Evolutionary conservation across 345 rosid species (phyloP).

Genomic region (Lenwebbia sp.): DNA sequence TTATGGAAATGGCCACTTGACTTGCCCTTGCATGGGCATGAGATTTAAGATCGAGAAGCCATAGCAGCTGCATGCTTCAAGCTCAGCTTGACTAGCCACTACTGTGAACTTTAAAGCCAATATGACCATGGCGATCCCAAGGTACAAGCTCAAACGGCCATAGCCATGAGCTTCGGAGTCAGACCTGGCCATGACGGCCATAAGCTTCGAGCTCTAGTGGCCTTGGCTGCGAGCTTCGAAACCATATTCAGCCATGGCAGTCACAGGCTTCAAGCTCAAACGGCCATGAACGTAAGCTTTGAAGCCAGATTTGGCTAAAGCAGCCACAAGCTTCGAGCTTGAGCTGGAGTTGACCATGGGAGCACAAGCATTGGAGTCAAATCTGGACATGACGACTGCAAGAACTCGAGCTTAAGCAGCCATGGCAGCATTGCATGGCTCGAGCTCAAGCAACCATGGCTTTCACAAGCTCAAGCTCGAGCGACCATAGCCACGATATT

Average conservation of each 20-base stretch:
- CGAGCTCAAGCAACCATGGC: neutral
- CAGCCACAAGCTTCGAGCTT: neutral
- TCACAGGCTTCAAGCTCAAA: neutral
- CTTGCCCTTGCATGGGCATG: neutral
- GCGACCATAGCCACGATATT: accelerated
- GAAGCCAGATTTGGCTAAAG: neutral
- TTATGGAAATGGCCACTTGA: neutral
- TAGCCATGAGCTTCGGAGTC: neutral
- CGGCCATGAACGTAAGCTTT: neutral
- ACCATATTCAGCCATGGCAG: neutral
- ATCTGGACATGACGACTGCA: neutral
- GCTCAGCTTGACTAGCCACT: neutral
- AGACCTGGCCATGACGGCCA: neutral
- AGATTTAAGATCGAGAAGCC: neutral
- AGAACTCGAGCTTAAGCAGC: neutral
- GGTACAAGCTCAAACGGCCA: neutral
- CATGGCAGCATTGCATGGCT: neutral
- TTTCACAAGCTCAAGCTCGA: no score
- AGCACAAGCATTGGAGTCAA: neutral
- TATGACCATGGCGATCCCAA: neutral
- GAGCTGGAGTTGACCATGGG: neutral
- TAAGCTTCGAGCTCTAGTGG: neutral
- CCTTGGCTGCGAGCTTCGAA: neutral
- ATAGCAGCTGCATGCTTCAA: neutral
- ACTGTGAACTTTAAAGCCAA: neutral